These are phyloP conservation scores for Castanea sativa DNA, from an alignment of 306 rosid genomes.

Conservation along the genomic window DNA sequence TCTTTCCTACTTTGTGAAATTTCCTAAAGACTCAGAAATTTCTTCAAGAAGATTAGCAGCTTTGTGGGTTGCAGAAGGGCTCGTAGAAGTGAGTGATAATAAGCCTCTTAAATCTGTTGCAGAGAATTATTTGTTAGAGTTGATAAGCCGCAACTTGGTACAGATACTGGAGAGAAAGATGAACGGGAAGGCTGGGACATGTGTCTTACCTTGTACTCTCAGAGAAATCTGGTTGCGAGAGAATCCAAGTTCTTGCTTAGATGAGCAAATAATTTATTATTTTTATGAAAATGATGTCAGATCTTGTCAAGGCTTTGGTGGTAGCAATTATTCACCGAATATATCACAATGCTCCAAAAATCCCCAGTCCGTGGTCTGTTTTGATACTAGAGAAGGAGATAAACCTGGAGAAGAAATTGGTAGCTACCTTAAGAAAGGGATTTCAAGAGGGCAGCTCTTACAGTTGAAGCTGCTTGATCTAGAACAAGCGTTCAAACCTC, in stretches of 20 bases:
- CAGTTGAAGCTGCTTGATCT: constrained; percentile 12
- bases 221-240: too few relatives aligned
- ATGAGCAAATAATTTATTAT: too few relatives aligned
- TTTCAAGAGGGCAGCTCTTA: background rate
- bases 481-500: constrained; percentile 33
- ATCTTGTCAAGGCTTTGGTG: too few relatives aligned
- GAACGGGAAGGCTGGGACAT: constrained; percentile 8
- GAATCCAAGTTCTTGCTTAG: too few relatives aligned
- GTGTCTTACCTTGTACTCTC: background rate
- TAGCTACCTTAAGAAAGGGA: constrained; percentile 14
- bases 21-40: constrained; percentile 15
- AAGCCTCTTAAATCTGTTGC: background rate
- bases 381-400: too few relatives aligned
- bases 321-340: too few relatives aligned
- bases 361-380: too few relatives aligned
- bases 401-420: constrained; percentile 35
- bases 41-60: constrained; percentile 16
- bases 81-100: too few relatives aligned
- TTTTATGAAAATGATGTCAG: too few relatives aligned
- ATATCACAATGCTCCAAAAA: too few relatives aligned
- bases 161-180: constrained; percentile 15
- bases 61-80: too few relatives aligned
- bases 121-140: background rate
- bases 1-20: constrained; percentile 10
- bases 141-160: background rate